Evolutionary conservation across 1,284 basidiomycete genomes (phyloP).

Genomic region (Fistulina hepatica): DNA sequence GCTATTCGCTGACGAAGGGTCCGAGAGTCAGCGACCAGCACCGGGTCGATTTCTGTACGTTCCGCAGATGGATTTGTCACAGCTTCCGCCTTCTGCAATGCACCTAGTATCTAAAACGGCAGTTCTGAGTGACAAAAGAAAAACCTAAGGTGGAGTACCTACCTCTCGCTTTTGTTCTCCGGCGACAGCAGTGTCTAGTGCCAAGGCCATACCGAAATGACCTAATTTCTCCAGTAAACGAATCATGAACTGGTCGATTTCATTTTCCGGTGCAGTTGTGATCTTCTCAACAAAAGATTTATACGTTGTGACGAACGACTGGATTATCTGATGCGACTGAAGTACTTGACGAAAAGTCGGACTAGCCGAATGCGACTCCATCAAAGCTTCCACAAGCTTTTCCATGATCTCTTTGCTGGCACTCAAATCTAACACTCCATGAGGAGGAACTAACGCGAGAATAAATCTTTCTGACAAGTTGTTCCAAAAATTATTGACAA

Average conservation of each 20-base stretch:
- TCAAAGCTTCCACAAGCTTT: slow-evolving; percentile 52
- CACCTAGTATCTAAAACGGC: slow-evolving; percentile 41
- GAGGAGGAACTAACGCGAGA: slow-evolving; percentile 3
- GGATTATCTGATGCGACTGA: slow-evolving; percentile 55
- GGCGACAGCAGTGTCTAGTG: slow-evolving; percentile 47
- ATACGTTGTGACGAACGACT: slow-evolving; percentile 54
- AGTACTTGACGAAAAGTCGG: slow-evolving; percentile 60
- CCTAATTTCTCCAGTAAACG: slow-evolving; percentile 56
- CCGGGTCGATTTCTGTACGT: slow-evolving; percentile 40
- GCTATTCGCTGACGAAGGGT: slow-evolving; percentile 40
- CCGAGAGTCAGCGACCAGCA: slow-evolving; percentile 37
- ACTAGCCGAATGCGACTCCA: slow-evolving; percentile 51
- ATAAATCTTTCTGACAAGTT: slow-evolving; percentile 17
- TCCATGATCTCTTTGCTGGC: slow-evolving; percentile 39
- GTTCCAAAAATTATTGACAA: neutral
- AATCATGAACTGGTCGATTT: slow-evolving; percentile 33
- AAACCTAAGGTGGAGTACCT: slow-evolving; percentile 9
- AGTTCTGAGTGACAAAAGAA: neutral
- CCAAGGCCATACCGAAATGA: slow-evolving; percentile 54
- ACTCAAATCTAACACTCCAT: slow-evolving; percentile 18
- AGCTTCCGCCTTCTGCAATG: slow-evolving; percentile 41
- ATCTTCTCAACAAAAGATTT: slow-evolving; percentile 41
- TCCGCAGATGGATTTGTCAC: slow-evolving; percentile 39
- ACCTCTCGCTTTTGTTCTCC: slow-evolving; percentile 60
- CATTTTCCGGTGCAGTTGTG: slow-evolving; percentile 19